Conservation (phyloP, 108 stramenopile genomes). For the Aurantiochytrium sp. region DNA sequence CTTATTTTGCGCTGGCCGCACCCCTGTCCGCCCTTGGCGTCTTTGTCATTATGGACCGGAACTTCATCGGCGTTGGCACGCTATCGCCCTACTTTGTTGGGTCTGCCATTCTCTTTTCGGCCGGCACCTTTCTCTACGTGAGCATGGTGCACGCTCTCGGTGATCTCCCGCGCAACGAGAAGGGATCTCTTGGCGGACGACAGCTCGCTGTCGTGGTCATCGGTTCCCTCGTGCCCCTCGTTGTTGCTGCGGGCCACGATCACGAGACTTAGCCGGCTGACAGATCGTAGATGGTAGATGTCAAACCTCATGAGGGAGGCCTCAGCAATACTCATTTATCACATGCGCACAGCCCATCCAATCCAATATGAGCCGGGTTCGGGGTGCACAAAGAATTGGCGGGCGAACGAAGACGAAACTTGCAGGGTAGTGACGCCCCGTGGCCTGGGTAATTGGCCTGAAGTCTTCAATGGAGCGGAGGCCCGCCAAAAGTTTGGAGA, state of each 20-base stretch:
- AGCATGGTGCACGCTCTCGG: neutral
- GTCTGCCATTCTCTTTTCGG: neutral
- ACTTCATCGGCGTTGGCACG: neutral
- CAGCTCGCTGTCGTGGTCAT: neutral
- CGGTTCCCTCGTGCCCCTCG: neutral
- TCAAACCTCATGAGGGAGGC: no score
- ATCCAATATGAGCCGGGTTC: no score
- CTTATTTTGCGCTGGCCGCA: neutral
- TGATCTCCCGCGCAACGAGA: constrained; percentile 3
- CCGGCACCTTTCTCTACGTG: constrained; percentile 6
- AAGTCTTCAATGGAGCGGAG: no score
- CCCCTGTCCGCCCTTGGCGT: neutral
- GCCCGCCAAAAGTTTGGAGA: no score
- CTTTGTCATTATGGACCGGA: neutral
- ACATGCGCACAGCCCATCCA: no score
- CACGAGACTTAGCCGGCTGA: neutral
- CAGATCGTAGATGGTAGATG: no score
- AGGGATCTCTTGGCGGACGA: neutral
- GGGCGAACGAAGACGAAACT: no score
- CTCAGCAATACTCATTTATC: no score
- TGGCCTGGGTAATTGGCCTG: no score
- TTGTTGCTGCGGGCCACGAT: neutral
- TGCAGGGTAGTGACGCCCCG: no score
- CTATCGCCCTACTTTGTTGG: neutral
- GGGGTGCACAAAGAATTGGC: no score